phyloP scores from a whole-genome alignment of 495 filamentous ascomycete species.

The Xylaria palmicola region DNA sequence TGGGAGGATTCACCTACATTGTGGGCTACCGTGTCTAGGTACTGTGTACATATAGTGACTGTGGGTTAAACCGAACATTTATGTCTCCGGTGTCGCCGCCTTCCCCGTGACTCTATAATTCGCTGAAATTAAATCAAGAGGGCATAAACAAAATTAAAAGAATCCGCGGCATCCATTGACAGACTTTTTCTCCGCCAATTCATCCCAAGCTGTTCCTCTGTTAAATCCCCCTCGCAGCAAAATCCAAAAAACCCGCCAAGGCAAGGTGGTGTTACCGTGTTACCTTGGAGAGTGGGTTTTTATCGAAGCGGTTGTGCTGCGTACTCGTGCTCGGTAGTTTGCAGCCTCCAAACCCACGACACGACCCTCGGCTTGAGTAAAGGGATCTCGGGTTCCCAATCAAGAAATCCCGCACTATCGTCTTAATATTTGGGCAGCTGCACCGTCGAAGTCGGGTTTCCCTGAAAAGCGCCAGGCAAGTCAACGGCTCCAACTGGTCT shows the following conservation, averaged over 20 bases:
- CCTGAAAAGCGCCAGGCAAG: neutral
- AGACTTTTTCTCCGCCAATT: no score
- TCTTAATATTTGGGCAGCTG: neutral
- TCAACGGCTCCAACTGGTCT: conserved; percentile 10
- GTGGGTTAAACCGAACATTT: no score
- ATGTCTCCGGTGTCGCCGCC: neutral
- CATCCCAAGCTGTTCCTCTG: no score
- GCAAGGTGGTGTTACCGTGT: no score
- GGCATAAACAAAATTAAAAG: no score
- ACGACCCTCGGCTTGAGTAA: neutral
- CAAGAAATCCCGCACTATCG: neutral
- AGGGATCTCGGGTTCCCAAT: neutral
- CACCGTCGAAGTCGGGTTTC: neutral
- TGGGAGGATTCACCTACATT: no score
- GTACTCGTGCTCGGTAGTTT: neutral
- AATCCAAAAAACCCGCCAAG: no score
- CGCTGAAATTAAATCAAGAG: no score
- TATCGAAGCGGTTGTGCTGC: neutral
- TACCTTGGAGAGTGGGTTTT: neutral
- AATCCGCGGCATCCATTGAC: neutral
- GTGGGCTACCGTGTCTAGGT: no score
- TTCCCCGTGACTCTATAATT: neutral
- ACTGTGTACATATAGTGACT: no score
- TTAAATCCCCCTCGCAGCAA: no score
- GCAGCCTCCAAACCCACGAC: neutral